Percentiles rank a stretch among this genome's conserved stretches.
Conservation (phyloP, 2,329 filamentous ascomycete species). For the Fusarium sororula region DNA sequence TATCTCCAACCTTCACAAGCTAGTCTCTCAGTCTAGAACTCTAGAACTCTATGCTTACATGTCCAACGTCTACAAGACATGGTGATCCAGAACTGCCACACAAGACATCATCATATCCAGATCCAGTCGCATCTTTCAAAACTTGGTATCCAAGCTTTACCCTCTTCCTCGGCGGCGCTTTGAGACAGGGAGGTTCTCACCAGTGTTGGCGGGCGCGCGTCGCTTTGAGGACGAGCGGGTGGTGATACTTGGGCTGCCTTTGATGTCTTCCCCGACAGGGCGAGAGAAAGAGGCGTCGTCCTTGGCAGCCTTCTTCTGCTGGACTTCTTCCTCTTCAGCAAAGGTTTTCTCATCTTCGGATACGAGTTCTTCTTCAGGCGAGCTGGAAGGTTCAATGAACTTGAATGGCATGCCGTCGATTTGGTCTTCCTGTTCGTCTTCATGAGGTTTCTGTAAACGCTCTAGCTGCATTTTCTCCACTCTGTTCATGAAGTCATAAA, state of each 20-base stretch:
- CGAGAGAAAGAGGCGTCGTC: fast-evolving
- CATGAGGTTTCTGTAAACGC: too few relatives aligned
- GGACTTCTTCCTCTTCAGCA: fast-evolving
- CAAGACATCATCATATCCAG: neutral
- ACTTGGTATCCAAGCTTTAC: neutral
- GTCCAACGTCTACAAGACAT: neutral
- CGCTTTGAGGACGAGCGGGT: neutral
- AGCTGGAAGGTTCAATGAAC: too few relatives aligned
- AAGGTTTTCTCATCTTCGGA: too few relatives aligned
- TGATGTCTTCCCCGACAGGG: too few relatives aligned
- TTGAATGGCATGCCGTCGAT: too few relatives aligned
- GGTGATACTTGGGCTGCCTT: neutral
- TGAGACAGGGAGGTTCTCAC: neutral
- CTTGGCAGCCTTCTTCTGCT: too few relatives aligned
- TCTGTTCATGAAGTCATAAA: too few relatives aligned
- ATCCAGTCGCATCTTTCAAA: neutral
- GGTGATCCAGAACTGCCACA: neutral
- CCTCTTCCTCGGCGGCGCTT: neutral
- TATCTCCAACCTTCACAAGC: neutral
- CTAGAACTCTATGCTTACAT: neutral
- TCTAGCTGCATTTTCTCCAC: too few relatives aligned
- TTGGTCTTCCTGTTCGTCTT: too few relatives aligned
- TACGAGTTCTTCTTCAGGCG: too few relatives aligned
- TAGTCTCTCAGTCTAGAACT: fast-evolving
- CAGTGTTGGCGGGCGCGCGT: neutral